phyloP scores from a whole-genome alignment of 768 basidiomycete species.

The Amanita pallidorosea region DNA sequence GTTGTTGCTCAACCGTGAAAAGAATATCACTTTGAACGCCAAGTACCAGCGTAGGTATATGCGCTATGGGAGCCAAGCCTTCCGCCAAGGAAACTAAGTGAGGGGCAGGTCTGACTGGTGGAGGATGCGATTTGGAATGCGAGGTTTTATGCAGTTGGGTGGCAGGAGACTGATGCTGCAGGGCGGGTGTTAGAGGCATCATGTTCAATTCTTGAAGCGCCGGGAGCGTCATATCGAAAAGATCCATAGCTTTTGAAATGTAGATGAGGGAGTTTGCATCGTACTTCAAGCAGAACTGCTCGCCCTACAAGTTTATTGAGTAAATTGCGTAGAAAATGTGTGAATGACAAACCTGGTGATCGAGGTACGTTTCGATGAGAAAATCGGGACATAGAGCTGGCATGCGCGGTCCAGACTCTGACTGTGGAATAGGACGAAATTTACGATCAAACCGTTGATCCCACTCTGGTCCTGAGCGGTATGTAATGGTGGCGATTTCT shows the following conservation, averaged over 20 bases:
- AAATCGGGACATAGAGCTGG: constrained; percentile 95
- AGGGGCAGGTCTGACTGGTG: constrained; percentile 62
- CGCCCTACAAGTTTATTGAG: constrained; percentile 46
- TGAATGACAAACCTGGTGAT: constrained; percentile 74
- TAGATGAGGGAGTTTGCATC: constrained; percentile 99
- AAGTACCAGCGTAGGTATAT: constrained; percentile 77
- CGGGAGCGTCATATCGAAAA: constrained; percentile 87
- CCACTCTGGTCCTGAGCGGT: constrained; percentile 99
- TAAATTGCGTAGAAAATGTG: constrained; percentile 23
- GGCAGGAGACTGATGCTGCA: constrained; percentile 11
- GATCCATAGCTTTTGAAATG: constrained; percentile 98
- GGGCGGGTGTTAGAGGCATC: constrained; percentile 16
- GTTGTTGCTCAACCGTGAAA: constrained; percentile 95
- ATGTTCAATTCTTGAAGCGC: constrained; percentile 65
- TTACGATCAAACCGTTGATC: constrained; percentile 93
- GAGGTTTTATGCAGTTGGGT: constrained; percentile 27
- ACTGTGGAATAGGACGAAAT: constrained; percentile 33
- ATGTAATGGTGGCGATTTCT: constrained; percentile 99
- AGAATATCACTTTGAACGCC: constrained; percentile 96
- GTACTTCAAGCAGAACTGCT: constrained; percentile 96
- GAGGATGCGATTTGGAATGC: constrained; percentile 61
- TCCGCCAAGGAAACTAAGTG: constrained; percentile 67
- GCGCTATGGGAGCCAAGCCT: constrained; percentile 64
- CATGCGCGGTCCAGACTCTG: constrained; percentile 23
- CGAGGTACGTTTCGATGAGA: constrained; percentile 96